Evolutionary conservation across 2,329 filamentous ascomycete genomes (phyloP), one percentile per base, ranked within the genome.

Genomic region (Phialophora macrospora): DNA sequence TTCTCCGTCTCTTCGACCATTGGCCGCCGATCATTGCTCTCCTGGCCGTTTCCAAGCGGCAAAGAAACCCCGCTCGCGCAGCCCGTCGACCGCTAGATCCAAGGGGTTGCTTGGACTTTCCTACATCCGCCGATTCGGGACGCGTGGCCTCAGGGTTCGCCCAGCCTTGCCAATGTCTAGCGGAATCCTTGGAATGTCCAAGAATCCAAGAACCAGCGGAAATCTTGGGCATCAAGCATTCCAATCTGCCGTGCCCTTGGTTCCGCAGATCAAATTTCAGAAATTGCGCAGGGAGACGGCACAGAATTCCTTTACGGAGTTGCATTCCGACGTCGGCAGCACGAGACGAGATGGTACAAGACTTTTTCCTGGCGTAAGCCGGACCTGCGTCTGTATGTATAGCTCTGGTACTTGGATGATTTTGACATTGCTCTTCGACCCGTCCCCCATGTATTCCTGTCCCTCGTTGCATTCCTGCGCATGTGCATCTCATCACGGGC

Each of bases 131-230:
- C 24, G 48, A 22, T 22, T 17, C 48, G 48, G 48, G 48, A 51
- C 48, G 48, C 48, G 26, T 55, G 52, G 34, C 12, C 12, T 14
- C 51, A 54, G 26, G 12, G 26, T 32, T 24, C 26, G 52, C 52
- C 52, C 34, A 57, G 41, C 56, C 26, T 59, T 32, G 41, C 56
- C 56, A 59, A 49, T 48, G 38, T 44, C 41, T 30, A 14, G 56
- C 38, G 38, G 56, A 59, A 59, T 20, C 48, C 56, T 59, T 59
- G 56, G 56, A 11, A 32, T 20, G 55, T 32, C 52, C 52, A 55
- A 55, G 52, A 26, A 20, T 22, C n/a, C 32, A 44, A 57, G 55
- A 57, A 57, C 17, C n/a, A 44, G 55, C 55, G 55, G 55, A 60
- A 41, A 60, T 22, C 44, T 51, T 60, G 56, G 56, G 20, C 55